phyloP scores from a whole-genome alignment of 768 basidiomycete species.

The Suillus bovinus region DNA sequence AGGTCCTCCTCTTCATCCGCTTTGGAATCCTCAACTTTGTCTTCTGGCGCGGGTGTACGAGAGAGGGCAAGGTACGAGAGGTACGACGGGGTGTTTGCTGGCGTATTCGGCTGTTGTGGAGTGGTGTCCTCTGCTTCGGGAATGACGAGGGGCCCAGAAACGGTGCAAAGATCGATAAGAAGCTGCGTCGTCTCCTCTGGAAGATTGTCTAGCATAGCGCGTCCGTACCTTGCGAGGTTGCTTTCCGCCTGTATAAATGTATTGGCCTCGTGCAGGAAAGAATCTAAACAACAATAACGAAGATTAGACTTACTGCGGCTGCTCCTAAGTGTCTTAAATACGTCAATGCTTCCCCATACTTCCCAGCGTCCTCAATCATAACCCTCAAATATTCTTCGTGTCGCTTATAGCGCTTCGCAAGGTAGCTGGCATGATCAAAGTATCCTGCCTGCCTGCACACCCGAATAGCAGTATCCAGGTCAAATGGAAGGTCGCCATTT shows the following conservation, averaged over 20 bases:
- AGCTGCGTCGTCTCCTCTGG: slow-evolving; percentile 90
- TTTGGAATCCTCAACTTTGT: slow-evolving; percentile 18
- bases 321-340: slow-evolving; percentile 82
- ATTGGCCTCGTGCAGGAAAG: slow-evolving; percentile 24
- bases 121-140: slow-evolving; percentile 41
- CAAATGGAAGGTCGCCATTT: slow-evolving; percentile 82
- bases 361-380: slow-evolving; percentile 86
- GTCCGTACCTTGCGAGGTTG: slow-evolving; percentile 85
- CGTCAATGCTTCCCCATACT: slow-evolving; percentile 70
- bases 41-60: slow-evolving; percentile 42
- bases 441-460: slow-evolving; percentile 97
- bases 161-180: slow-evolving; percentile 89
- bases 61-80: slow-evolving; percentile 80
- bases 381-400: slow-evolving; percentile 95
- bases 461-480: slow-evolving; percentile 94
- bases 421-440: slow-evolving; percentile 90
- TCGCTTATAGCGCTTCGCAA: slow-evolving; percentile 89
- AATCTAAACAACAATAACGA: not conserved
- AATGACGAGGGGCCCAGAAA: slow-evolving; percentile 47
- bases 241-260: slow-evolving; percentile 64
- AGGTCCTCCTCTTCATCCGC: slow-evolving; percentile 22
- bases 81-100: slow-evolving; percentile 55
- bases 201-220: slow-evolving; percentile 76
- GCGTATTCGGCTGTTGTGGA: slow-evolving; percentile 23
- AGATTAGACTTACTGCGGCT: slow-evolving; percentile 60